phyloP scores from a whole-genome alignment of 371 early-diverging fungal species.

The Apophysomyces sp. region DNA sequence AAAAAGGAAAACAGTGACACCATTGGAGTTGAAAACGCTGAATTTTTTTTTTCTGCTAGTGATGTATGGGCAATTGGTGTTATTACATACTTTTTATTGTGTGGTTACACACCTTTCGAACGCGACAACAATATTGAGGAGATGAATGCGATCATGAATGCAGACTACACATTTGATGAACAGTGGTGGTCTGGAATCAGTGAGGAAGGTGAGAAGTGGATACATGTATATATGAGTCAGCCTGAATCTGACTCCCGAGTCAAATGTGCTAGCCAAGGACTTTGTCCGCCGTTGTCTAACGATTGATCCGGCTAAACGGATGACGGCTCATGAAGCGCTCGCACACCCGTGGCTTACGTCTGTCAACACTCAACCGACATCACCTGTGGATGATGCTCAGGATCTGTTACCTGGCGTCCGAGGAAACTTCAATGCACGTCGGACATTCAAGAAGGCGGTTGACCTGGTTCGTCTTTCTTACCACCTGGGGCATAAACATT shows the following conservation, averaged over 20 bases:
- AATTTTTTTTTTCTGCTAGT: constrained; percentile 45
- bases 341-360: constrained; percentile 70
- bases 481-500: constrained; percentile 42
- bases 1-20: no score
- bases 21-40: neutral
- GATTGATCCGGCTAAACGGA: constrained; percentile 69
- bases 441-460: constrained; percentile 74
- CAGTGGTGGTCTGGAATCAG: constrained; percentile 74
- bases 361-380: constrained; percentile 27
- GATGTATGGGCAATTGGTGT: constrained; percentile 96
- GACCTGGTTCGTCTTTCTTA: constrained; percentile 52
- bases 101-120: constrained; percentile 94
- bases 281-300: constrained; percentile 78
- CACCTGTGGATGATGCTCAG: constrained; percentile 25
- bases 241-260: neutral
- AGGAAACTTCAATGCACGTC: constrained; percentile 82
- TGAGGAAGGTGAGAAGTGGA: constrained; percentile 20
- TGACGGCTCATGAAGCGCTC: constrained; percentile 76
- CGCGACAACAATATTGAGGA: constrained; percentile 59
- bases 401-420: constrained; percentile 79
- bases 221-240: neutral
- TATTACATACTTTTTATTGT: constrained; percentile 85
- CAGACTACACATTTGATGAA: constrained; percentile 75
- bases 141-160: constrained; percentile 71
- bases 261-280: constrained; percentile 66